Evolutionary conservation across 139 green algal genomes (phyloP).

Genomic region (Chlorella sp.): DNA sequence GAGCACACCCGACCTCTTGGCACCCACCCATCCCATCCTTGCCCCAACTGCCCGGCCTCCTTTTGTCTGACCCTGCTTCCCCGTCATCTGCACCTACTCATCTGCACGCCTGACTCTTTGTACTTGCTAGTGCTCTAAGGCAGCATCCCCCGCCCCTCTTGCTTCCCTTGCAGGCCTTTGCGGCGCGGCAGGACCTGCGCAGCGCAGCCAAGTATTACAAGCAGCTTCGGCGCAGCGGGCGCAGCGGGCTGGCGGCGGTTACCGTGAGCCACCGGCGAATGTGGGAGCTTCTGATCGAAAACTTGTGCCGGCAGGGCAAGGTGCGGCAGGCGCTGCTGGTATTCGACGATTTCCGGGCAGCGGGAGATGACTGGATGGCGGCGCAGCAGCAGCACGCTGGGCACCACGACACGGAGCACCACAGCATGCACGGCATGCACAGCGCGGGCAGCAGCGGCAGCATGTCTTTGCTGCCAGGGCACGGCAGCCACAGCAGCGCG

Average conservation of each 20-base stretch:
- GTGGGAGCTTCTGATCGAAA: conserved; percentile 65
- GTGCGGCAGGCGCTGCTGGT: conserved; percentile 54
- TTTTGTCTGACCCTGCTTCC: too few relatives aligned
- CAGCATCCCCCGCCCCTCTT: too few relatives aligned
- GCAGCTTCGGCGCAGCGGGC: conserved; percentile 47
- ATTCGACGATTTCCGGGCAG: conserved; percentile 72
- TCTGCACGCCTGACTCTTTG: background rate
- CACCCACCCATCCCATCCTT: too few relatives aligned
- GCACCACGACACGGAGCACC: background rate
- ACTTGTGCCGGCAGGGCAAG: conserved; percentile 41
- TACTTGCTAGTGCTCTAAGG: too few relatives aligned
- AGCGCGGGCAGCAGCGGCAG: background rate
- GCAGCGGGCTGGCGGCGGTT: conserved; percentile 22
- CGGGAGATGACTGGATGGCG: conserved; percentile 4
- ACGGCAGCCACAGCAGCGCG: background rate
- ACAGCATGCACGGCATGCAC: background rate
- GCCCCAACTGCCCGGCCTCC: too few relatives aligned
- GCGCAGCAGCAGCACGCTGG: conserved; percentile 34
- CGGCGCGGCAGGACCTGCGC: conserved; percentile 31
- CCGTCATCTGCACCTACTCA: too few relatives aligned
- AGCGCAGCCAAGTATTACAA: conserved; percentile 52
- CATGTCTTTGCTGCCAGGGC: too few relatives aligned
- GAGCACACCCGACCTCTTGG: too few relatives aligned
- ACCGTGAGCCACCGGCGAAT: conserved; percentile 44
- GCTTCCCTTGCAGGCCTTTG: conserved; percentile 41